Evolutionary conservation across 345 rosid species (phyloP).

Genomic region (Clarkia xantiana): DNA sequence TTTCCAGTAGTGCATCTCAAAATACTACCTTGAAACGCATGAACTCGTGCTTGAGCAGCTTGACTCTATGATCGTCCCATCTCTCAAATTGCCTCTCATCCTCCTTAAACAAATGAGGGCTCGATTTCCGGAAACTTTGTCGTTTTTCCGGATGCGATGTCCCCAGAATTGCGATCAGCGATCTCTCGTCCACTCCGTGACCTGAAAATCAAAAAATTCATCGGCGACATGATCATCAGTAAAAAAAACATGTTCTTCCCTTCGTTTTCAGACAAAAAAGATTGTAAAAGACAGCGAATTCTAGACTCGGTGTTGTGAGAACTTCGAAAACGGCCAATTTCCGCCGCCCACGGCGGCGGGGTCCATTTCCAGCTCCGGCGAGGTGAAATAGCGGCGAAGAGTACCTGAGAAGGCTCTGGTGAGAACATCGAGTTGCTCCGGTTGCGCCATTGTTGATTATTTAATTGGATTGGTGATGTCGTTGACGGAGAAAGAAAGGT

Average conservation of each 20-base stretch:
- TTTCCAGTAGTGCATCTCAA: no score
- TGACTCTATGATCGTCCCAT: constrained; percentile 39
- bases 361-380: not conserved
- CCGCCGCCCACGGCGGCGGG: no score
- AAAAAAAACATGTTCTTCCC: not conserved
- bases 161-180: constrained; percentile 39
- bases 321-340: no score
- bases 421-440: constrained; percentile 32
- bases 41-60: constrained; percentile 59
- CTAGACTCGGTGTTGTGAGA: not conserved
- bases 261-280: no score
- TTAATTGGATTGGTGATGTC: no score
- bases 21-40: constrained; percentile 52
- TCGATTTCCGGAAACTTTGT: constrained; percentile 35
- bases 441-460: constrained; percentile 31
- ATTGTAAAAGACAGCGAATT: no score
- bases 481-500: no score
- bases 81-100: constrained; percentile 70
- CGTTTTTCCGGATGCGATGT: constrained; percentile 48
- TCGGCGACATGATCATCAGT: not conserved
- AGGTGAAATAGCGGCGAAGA: not conserved
- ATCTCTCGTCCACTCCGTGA: constrained; percentile 69
- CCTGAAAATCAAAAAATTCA: constrained; percentile 20
- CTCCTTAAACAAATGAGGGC: constrained; percentile 38
- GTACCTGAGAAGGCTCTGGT: constrained; percentile 61